Base-by-base conservation (phyloP, 345 rosid genomes). In the Adansonia digitata region DNA sequence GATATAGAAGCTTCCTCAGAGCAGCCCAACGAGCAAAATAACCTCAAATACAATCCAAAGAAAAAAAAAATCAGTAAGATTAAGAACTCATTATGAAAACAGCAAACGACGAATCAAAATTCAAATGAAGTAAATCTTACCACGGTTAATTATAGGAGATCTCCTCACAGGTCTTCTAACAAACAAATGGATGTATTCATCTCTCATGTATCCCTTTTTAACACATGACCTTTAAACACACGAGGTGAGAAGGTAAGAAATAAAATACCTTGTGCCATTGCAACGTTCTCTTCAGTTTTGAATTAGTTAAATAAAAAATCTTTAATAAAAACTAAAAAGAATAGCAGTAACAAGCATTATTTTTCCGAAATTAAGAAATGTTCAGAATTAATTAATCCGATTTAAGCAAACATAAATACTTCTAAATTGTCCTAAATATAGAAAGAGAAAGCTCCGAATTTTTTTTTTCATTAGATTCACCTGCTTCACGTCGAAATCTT, bases 21-120 rank as follows among this genome's bases (percentile, higher is more conserved):
- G 99, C 98, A 77, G 98, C 97, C 98, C 97, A 95, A 43, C 98
- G 98, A 20, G 98, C 88, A 81, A 86, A 93, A 78, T 93, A 95
- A 79, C 99, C 98, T 93, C 71, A 65, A 73, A 9, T 26, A 49
- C 18, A 45, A 46, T 0, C 63, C 29, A 35, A 42, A 10, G 24
- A 67, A 49, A n/a, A n/a, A n/a, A n/a, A n/a, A n/a, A n/a, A 7
- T 14, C 43, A 71, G 39, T 43, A 62, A 69, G 56, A 55, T 12
- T 74, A 35, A 31, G n/a, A n/a, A 78, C 7, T 27, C 51, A 26
- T 11, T 18, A 60, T 17, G 10, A 5, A 61, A 31, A 29, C 7
- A 2, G 12, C 24, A 60, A 45, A 15, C n/a, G n/a, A n/a, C n/a
- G n/a, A n/a, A n/a, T n/a, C n/a, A 31, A 1, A 35, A 53, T 51